Percentiles rank a stretch among this genome's conserved stretches.
Evolutionary conservation across 1,284 basidiomycete species (phyloP).

Genomic region (Trametes polyzona): DNA sequence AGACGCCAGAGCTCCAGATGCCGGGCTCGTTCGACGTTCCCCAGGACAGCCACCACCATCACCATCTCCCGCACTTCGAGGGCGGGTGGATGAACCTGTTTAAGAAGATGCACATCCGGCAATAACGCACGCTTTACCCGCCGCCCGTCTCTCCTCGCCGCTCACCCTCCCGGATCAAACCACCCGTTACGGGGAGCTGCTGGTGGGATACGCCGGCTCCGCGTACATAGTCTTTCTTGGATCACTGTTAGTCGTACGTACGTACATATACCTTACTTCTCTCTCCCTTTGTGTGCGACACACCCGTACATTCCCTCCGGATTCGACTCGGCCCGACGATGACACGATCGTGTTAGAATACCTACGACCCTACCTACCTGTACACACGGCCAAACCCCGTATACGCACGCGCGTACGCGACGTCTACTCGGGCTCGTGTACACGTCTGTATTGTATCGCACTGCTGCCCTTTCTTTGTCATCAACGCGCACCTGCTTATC

Average conservation of each 20-base stretch:
- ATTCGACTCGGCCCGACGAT: background rate
- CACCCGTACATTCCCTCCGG: background rate
- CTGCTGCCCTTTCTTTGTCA: no score
- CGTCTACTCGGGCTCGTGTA: no score
- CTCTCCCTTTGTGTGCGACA: background rate
- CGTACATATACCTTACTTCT: background rate
- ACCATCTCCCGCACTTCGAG: conserved; percentile 24
- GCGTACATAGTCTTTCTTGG: background rate
- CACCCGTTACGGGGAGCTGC: no score
- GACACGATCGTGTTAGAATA: background rate
- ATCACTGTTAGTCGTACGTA: background rate
- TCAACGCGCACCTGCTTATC: no score
- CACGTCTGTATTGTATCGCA: background rate
- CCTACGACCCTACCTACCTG: background rate
- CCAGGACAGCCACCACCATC: conserved; percentile 18
- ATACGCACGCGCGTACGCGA: background rate
- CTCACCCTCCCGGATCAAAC: no score
- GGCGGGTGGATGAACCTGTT: conserved; percentile 27
- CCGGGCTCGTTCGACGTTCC: conserved; percentile 52
- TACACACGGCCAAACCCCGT: background rate
- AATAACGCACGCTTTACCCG: conserved; percentile 7
- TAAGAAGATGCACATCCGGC: conserved; percentile 29
- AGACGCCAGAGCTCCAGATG: conserved; percentile 45
- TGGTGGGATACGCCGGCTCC: no score
- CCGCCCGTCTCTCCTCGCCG: background rate